Evolutionary conservation across 1,139 yeast genomes (phyloP), one percentile per base, ranked within the genome.

Genomic region (Tardiomyces digboiensis): DNA sequence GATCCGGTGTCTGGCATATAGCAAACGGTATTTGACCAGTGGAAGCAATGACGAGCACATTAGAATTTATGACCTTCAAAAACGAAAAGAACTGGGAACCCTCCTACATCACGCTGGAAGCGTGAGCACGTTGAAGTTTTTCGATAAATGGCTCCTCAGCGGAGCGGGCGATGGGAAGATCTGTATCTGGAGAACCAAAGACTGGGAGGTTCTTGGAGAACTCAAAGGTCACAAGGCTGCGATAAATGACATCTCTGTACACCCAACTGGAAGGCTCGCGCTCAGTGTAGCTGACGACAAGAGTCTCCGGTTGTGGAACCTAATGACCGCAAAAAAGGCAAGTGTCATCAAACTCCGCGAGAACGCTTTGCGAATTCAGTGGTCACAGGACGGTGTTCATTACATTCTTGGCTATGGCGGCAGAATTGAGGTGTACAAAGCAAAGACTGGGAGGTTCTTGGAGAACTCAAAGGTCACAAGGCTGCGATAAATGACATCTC

Each of bases 1-100:
- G 26, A 86, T 91, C 48, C 81, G 89, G 61, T 75, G 93, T 42
- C 72, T 91, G 52, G 97, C 91, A 50, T 70, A 81, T 23, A 87
- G 94, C 21, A 83, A 79, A 55, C 72, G 97, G 55, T 89, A 87
- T 60, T 70, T 91, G 44, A 97, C 87, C 2, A 84, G 96, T 3
- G 99, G 99, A 5, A 82, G 95, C 3, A 89, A 89, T 60, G 99
- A 91, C 62, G 98, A 93, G 63, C 95, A 88, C 60, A 89, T 91
- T 49, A 78, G 95, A 56, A 84, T 91, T 29, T 91, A 93, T 61
- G 99, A 91, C 66, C 70, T 91, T 50, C 96, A 88, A 58, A 88
- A 86, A 62, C 77, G 98, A 58, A 88, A 88, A 57, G 99, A 93
- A 62, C 70, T 91, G 47, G 99, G 98, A 3, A 85, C 94, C 3